Evolutionary conservation across 306 rosid species (phyloP), one percentile per base, ranked within the genome.

Genomic region (Citrullus amarus): DNA sequence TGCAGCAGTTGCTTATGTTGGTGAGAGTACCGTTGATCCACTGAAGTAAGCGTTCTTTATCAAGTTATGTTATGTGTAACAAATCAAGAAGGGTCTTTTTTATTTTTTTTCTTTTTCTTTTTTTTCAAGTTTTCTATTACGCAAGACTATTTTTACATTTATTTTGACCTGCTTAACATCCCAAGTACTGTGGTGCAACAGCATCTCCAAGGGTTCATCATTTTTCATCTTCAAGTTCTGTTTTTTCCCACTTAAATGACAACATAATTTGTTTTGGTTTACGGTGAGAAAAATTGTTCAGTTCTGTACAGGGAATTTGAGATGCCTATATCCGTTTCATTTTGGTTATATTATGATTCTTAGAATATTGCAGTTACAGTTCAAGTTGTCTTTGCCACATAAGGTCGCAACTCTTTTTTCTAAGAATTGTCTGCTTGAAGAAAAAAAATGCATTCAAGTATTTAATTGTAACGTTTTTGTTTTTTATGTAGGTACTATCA

Each of bases 1-100:
- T 84, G 99, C 99, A 46, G 98, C 99, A 20, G 98, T 96, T 78
- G 99, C 99, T 38, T 96, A 96, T 81, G 99, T 96, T 6, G 98
- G 99, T 79, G 99, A 96, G 86, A 96, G 99, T 90, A 92, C 99
- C 43, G 85, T 90, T 30, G 68, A 91, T 82, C 99, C 99, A 17
- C 93, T 96, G 53, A 92, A 93, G 98, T 89, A 90, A 93, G 98
- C 88, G 66, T 78, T 48, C 54, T 48, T 48, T 48, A 5, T 48
- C 54, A 12, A 48, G 54, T 48, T 48, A 48, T 12, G 53, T 48
- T 11, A 48, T 12, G 54, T 48, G 54, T 48, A 48, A 13, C 54
- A 13, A 48, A 13, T 48, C 54, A 48, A 48, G 54, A 48, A 48
- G 54, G 54, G 54, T 48, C 17, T 48, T 16, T 6, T 54, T 51